Base-by-base conservation (phyloP, 352 stramenopile genomes). In the Pythium brachiatum region DNA sequence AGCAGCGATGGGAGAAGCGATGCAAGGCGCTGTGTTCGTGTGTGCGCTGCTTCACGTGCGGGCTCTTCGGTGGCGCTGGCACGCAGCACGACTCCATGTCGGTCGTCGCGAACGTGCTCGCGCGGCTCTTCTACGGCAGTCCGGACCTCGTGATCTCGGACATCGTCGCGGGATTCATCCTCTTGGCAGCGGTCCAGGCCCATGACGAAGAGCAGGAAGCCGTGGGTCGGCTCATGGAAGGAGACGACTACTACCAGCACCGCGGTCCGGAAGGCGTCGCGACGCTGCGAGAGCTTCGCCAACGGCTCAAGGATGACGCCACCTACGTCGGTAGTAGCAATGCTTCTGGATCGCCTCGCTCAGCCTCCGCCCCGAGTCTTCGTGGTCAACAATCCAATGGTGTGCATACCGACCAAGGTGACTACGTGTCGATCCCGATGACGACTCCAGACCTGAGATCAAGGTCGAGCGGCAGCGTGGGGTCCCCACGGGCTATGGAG, bases 41-140 rank as follows among this genome's bases (percentile, higher is more conserved):
- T 54, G 41, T 95, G 41, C 86, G 79, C n/a, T 92, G 82, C 68
- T 86, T 88, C 60, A 95, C 87, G 46, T 95, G 87, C 76, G 90
- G 89, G 34, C 76, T 95, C 46, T 95, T 95, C 64, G 87, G 87
- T 32, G 87, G 87, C 46, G 75, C 81, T 12, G 83, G 84, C n/a
- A 95, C 85, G 15, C 77, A 86, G 39, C 84, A 92, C 57, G 87
- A 94, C 69, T 92, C 83, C 36, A 95, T 95, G 85, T 93, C 87
- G 0, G 82, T 93, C 12, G 87, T 95, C 51, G 87, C 87, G 1
- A 92, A 89, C 21, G 87, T 95, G 23, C 79, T 94, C 50, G 87
- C 85, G 11, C 76, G 85, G 11, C 79, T 95, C 38, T 95, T 95
- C 47, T 94, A 94, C 57, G 87, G 87, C 13, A 94, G 81, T 53